Base-by-base conservation (phyloP, 805 yeast genomes). In the Pichia membranifaciens region DNA sequence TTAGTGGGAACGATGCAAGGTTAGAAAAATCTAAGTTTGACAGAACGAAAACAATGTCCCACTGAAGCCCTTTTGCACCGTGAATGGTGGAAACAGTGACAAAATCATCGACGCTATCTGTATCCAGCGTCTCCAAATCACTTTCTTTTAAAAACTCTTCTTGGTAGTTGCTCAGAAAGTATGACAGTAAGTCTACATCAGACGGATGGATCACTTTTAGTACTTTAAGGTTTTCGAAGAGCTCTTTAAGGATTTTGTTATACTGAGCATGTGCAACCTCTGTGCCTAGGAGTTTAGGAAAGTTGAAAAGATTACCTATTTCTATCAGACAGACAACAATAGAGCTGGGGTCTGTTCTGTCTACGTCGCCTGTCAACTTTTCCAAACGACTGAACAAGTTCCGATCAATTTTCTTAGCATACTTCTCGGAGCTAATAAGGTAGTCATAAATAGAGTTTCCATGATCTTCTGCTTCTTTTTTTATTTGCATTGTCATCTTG, bases 61-160 rank as follows among this genome's bases (percentile, higher is more conserved):
- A 83, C 51, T 84, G 89, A 4, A 83, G 60, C 0, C 93, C 91
- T 54, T 85, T 85, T 1, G 90, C 79, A 0, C 86, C 71, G 60
- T 85, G 91, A 2, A 85, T 75, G 0, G 91, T 85, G 0, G 88
- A 79, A 1, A 84, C 54, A 43, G 78, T 79, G 6, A 84, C 37
- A 16, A 17, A 32, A 22, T 47, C 65, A 16, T 70, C 59, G 35
- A 31, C 2, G 16, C 20, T 8, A 20, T 28, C 21, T 4, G n/a
- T 28, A 28, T 29, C 28, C 28, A 6, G 23, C 13, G 3, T 7
- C 8, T 23, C 20, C 15, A n/a, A 16, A 32, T 56, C 73, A 23
- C 67, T 71, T 44, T 34, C 34, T 20, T 65, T 66, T 13, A 43
- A 31, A 38, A 48, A 49, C 8, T 40, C 45, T 15, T 46, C 21